phyloP scores from a whole-genome alignment of 2,329 filamentous ascomycete genomes.

The Periconia digitata region DNA sequence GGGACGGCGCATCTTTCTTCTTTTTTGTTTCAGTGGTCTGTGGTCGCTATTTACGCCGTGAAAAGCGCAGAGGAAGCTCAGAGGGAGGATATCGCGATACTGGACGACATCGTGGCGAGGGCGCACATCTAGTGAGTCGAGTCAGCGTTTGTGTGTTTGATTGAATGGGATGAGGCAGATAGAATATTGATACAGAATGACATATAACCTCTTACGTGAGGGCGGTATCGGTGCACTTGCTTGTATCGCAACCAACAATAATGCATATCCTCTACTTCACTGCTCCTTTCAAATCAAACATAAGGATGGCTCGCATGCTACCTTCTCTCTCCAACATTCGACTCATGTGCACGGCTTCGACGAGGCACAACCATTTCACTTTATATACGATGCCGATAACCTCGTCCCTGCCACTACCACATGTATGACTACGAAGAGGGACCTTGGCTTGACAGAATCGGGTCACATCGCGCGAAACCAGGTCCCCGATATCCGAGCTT shows the following conservation, averaged over 20 bases:
- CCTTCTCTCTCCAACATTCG: slow-evolving; percentile 9
- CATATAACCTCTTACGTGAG: slow-evolving; percentile 9
- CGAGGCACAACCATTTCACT: slow-evolving; percentile 14
- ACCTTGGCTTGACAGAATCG: slow-evolving; percentile 3
- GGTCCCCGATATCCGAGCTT: slow-evolving; percentile 12
- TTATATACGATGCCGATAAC: slow-evolving; percentile 21
- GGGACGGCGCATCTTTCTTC: slow-evolving; percentile 3
- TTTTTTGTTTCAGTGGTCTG: too few relatives aligned
- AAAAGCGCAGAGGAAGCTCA: too few relatives aligned
- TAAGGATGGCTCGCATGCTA: slow-evolving; percentile 14
- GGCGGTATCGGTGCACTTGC: slow-evolving; percentile 10
- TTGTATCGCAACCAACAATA: slow-evolving; percentile 2
- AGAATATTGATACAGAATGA: slow-evolving; percentile 13
- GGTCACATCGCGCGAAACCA: slow-evolving; percentile 11
- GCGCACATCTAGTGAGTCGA: neutral
- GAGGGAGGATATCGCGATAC: too few relatives aligned
- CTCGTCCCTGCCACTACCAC: slow-evolving; percentile 11
- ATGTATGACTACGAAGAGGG: slow-evolving; percentile 3
- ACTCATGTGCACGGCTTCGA: slow-evolving; percentile 10
- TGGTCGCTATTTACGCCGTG: too few relatives aligned
- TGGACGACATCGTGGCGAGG: neutral
- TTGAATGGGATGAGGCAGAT: slow-evolving; percentile 7
- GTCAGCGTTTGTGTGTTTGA: neutral
- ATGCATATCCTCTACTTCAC: slow-evolving; percentile 9
- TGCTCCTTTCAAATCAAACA: slow-evolving; percentile 10